phyloP scores from a whole-genome alignment of 495 filamentous ascomycete species.

The Penicillium bialowiezense region DNA sequence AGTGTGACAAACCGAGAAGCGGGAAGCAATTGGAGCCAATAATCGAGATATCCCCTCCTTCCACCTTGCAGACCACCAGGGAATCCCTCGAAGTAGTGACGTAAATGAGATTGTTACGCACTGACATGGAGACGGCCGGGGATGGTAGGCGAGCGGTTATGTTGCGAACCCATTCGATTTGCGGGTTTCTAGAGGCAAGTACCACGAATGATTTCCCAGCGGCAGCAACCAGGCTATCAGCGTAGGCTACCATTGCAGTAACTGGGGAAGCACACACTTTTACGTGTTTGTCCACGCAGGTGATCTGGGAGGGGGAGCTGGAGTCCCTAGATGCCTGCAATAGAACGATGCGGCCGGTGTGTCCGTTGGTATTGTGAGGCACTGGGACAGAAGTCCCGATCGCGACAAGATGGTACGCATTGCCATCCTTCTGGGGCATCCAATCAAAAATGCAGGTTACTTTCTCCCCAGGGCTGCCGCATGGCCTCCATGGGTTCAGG shows the following conservation, averaged over 20 bases:
- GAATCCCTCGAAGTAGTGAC: conserved; percentile 44
- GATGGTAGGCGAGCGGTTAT: conserved; percentile 36
- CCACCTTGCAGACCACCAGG: conserved; percentile 34
- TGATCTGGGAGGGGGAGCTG: conserved; percentile 25
- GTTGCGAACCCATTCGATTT: conserved; percentile 29
- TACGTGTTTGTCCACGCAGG: conserved; percentile 36
- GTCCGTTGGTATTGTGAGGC: conserved; percentile 7
- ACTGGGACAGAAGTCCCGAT: conserved; percentile 39
- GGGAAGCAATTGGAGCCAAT: conserved; percentile 25
- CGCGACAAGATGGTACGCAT: conserved; percentile 47
- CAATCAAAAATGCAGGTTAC: conserved; percentile 51
- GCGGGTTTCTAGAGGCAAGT: conserved; percentile 30
- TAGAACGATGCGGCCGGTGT: conserved; percentile 36
- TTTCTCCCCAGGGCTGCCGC: conserved; percentile 40
- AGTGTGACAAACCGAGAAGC: conserved; percentile 41
- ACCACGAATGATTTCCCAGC: conserved; percentile 37
- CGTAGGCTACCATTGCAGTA: conserved; percentile 42
- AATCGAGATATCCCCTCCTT: conserved; percentile 27
- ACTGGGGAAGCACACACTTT: conserved; percentile 36
- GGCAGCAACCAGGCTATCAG: conserved; percentile 37
- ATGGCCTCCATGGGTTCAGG: conserved; percentile 28
- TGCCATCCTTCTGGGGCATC: conserved; percentile 36
- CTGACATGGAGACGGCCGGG: conserved; percentile 41
- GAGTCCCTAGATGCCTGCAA: conserved; percentile 29
- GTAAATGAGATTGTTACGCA: conserved; percentile 36